Percentiles rank a stretch among this genome's conserved stretches.
Conservation (phyloP, 2,329 filamentous ascomycete genomes). For the Sarocladium kiliense region DNA sequence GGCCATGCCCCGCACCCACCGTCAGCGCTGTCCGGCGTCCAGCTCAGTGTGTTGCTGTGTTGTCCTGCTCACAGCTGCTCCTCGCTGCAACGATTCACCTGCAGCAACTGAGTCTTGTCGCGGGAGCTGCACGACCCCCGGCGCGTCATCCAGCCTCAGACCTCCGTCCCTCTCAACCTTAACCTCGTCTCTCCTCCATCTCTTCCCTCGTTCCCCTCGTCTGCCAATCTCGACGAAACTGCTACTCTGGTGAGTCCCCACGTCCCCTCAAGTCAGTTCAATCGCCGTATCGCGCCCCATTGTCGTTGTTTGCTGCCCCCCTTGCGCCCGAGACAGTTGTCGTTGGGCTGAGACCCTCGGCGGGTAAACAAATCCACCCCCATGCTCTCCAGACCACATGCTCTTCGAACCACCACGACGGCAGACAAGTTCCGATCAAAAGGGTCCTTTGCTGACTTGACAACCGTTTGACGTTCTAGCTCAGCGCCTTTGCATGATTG, state of each 20-base stretch:
- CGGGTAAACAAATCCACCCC: conserved; percentile 34
- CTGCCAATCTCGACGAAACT: not conserved
- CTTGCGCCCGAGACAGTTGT: conserved; percentile 6
- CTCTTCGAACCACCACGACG: not conserved
- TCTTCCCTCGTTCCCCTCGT: not conserved
- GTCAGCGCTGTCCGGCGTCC: not conserved
- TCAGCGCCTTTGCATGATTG: not conserved
- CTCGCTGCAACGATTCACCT: not conserved
- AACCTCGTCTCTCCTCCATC: not conserved
- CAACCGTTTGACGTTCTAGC: not conserved
- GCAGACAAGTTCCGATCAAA: conserved; percentile 15
- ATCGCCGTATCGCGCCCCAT: not conserved
- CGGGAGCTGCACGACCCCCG: conserved; percentile 8
- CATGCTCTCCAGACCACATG: not conserved
- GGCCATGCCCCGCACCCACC: not conserved
- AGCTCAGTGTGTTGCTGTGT: not conserved
- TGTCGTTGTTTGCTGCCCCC: not conserved
- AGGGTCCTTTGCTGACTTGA: not conserved
- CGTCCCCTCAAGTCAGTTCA: not conserved
- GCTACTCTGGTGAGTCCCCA: not conserved
- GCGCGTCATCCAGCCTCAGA: conserved; percentile 7
- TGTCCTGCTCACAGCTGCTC: not conserved
- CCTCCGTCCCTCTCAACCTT: not conserved
- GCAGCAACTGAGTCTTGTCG: not conserved
- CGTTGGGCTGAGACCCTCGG: conserved; percentile 13